Percentiles rank a stretch among this genome's conserved stretches.
These are phyloP conservation scores for Russula dissimulans DNA, from an alignment of 768 basidiomycete species.

Conservation along the genomic window DNA sequence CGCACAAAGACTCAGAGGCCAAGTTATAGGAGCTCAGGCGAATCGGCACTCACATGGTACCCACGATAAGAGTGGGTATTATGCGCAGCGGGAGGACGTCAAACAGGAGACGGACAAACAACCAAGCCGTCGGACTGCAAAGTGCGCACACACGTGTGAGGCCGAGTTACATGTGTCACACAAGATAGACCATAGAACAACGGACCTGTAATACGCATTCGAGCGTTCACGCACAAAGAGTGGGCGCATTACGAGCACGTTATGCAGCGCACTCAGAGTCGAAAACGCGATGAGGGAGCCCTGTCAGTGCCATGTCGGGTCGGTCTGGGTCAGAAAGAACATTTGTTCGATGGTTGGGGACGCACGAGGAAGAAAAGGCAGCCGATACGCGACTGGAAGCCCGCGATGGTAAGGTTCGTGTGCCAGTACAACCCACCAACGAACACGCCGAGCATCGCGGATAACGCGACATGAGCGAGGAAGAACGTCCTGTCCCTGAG, in stretches of 20 bases:
- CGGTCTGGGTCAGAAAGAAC: background rate
- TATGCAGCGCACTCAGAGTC: slow-evolving; percentile 81
- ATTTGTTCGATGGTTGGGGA: background rate
- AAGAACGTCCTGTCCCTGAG: slow-evolving; percentile 76
- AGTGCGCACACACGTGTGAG: background rate
- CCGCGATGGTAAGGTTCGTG: slow-evolving; percentile 73
- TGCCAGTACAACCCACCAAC: slow-evolving; percentile 85
- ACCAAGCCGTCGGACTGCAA: slow-evolving; percentile 77
- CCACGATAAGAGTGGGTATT: slow-evolving; percentile 80
- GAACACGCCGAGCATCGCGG: slow-evolving; percentile 74
- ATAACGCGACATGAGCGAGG: slow-evolving; percentile 63
- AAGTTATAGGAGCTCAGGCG: background rate
- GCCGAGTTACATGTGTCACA: background rate
- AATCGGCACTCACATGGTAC: slow-evolving; percentile 56
- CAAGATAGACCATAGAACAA: background rate
- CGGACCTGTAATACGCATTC: slow-evolving; percentile 73
- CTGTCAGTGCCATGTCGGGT: slow-evolving; percentile 28
- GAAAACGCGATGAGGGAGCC: slow-evolving; percentile 90
- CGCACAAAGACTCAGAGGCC: background rate
- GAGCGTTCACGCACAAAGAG: slow-evolving; percentile 89
- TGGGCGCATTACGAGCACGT: slow-evolving; percentile 72
- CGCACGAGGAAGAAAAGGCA: slow-evolving; percentile 85
- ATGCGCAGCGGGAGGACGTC: slow-evolving; percentile 85
- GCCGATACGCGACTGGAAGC: slow-evolving; percentile 91
- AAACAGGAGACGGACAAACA: slow-evolving; percentile 79